Percentiles rank a stretch among this genome's conserved stretches.
Conservation (phyloP, 305 asterid genomes). For the Plantago coronopus region DNA sequence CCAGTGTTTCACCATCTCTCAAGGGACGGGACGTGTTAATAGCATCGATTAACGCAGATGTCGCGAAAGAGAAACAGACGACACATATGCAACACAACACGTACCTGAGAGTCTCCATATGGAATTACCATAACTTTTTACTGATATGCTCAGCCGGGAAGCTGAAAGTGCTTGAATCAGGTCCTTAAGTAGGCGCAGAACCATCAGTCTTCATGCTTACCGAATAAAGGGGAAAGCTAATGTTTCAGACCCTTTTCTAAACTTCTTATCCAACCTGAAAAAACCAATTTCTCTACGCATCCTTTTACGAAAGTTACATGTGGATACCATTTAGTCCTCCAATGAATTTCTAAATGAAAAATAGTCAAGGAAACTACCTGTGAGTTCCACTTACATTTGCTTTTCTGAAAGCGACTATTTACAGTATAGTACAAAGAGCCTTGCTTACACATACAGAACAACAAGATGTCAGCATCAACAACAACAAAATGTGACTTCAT, state of each 20-base stretch:
- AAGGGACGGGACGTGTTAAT: conserved; percentile 28
- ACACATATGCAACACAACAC: conserved; percentile 13
- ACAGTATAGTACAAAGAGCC: no score
- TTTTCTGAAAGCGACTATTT: background rate
- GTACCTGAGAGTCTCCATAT: conserved; percentile 1
- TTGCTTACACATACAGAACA: no score
- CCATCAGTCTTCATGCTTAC: no score
- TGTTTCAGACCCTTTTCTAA: background rate
- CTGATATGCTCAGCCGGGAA: no score
- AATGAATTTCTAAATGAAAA: no score
- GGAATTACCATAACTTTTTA: background rate
- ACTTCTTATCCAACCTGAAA: background rate
- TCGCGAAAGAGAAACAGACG: conserved; percentile 9
- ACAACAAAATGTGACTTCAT: no score
- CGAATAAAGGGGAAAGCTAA: no score
- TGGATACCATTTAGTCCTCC: no score
- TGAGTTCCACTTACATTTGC: background rate
- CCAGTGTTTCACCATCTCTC: conserved; percentile 32
- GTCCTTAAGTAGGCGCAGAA: no score
- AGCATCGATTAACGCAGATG: conserved; percentile 22
- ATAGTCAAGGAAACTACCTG: no score
- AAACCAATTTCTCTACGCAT: background rate
- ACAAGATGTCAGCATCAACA: background rate
- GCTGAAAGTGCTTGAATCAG: no score
- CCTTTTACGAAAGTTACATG: no score